Base-by-base conservation (phyloP, 495 filamentous ascomycete genomes). In the Aspergillus indologenus region DNA sequence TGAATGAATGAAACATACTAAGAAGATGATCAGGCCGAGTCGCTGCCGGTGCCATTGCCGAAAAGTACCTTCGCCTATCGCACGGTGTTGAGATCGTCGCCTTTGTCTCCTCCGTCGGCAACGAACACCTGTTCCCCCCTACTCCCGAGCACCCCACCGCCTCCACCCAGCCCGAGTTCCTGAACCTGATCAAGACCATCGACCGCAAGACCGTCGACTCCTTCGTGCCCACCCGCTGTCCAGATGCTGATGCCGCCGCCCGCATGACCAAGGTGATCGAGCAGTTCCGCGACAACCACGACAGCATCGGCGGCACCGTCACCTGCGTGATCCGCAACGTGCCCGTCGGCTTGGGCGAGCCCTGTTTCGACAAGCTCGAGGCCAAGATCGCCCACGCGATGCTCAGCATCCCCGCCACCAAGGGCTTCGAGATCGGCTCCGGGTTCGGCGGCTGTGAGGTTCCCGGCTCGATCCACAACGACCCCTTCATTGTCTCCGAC, bases 401-500 rank as follows among this genome's bases (percentile, higher is more conserved):
- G 94, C 86, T 98, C 62, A 91, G 87, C 71, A 95, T 98, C 70
- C 95, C 94, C 12, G 94, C 94, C 6, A 96, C 93, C 21, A 98
- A 98, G 74, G 92, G 89, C 53, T 98, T 98, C 74, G 93, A 98
- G 67, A 87, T 98, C 65, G 94, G 95, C 52, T 96, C 91, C 53
- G 94, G 94, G 19, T 97, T 98, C 72, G 87, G 84, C 45, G 92
- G 92, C 54, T 91, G 87, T 66, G 87, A 92, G 67, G 76, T 98
- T 7, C 90, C 92, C 1, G 94, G 94, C 17, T 96, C 91, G 5
- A 83, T 84, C 34, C 93, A 98, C 81, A 98, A 98, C 73, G 94
- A 98, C 70, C 81, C 90, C 57, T 98, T 98, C 71, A 77, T 94
- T 51, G 79, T 80, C 21, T 68, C 84, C 19, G 69, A 79, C 51